Percentiles rank a stretch among this genome's conserved stretches.
phyloP scores from a whole-genome alignment of 768 basidiomycete species.

The Leccinum truebloodii region DNA sequence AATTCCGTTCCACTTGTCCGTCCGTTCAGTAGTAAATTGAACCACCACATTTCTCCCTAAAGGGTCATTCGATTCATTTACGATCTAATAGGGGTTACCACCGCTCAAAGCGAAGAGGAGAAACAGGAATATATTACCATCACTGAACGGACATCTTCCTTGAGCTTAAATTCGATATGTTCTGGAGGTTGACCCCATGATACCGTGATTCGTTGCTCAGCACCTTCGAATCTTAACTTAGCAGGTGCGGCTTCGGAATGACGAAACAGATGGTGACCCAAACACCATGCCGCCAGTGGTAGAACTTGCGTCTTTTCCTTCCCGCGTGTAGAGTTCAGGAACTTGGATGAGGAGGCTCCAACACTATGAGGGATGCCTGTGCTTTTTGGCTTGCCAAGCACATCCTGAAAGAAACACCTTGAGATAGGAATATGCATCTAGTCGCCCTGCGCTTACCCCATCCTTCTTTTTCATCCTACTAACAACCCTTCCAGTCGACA shows the following conservation, averaged over 20 bases:
- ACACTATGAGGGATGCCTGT: constrained; percentile 17
- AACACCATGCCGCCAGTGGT: constrained; percentile 31
- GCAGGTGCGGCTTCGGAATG: constrained; percentile 15
- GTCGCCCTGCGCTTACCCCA: constrained; percentile 20
- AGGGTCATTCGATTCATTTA: constrained; percentile 9
- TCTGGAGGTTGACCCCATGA: constrained; percentile 8
- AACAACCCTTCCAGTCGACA: background rate
- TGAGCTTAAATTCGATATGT: constrained; percentile 18
- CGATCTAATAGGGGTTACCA: constrained; percentile 21
- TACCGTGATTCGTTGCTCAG: constrained; percentile 13
- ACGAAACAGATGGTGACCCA: constrained; percentile 24
- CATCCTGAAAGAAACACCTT: constrained; percentile 11
- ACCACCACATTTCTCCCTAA: constrained; percentile 24
- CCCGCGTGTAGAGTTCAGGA: constrained; percentile 19
- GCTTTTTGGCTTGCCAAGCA: background rate
- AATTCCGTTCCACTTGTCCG: constrained; percentile 5
- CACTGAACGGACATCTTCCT: constrained; percentile 11
- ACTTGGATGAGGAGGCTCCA: constrained; percentile 30
- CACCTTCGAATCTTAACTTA: constrained; percentile 15
- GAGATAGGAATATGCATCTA: constrained; percentile 3
- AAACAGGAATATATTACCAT: constrained; percentile 15
- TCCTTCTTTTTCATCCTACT: constrained; percentile 28
- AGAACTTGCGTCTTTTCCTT: constrained; percentile 10
- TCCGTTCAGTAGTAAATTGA: constrained; percentile 14
- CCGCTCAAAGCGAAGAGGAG: constrained; percentile 7